Conservation (phyloP, 352 stramenopile species). For the Phytophthora crassamura region DNA sequence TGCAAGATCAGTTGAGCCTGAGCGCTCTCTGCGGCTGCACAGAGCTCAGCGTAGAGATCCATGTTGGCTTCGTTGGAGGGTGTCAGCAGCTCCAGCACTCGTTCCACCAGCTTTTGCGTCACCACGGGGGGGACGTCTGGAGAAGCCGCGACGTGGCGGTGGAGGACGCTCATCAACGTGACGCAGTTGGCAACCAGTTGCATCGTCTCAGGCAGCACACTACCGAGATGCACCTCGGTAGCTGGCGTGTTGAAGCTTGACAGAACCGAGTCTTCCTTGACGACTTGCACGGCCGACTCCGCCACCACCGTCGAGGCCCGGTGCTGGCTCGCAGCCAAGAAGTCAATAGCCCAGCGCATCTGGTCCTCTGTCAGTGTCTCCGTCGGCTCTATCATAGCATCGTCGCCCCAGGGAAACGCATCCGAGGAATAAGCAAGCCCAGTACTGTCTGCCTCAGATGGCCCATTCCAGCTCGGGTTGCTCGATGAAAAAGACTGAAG, state of each 20-base stretch:
- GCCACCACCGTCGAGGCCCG: constrained; percentile 43
- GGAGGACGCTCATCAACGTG: constrained; percentile 63
- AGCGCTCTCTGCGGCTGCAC: constrained; percentile 37
- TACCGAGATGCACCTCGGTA: constrained; percentile 10
- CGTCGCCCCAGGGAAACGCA: background rate
- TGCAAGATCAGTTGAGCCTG: constrained; percentile 39
- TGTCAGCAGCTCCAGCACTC: constrained; percentile 66
- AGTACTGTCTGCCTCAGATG: background rate
- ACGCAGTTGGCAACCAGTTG: constrained; percentile 63
- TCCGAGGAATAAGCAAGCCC: constrained; percentile 15
- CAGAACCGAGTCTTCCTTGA: constrained; percentile 24
- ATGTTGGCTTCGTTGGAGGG: constrained; percentile 62
- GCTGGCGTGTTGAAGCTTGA: constrained; percentile 3
- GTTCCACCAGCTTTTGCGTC: constrained; percentile 68
- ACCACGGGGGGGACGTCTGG: constrained; percentile 50
- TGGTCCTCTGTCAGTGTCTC: constrained; percentile 53
- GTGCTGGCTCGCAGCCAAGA: constrained; percentile 54
- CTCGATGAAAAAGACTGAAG: constrained; percentile 59
- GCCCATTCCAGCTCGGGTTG: background rate
- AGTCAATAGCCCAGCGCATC: constrained; percentile 73
- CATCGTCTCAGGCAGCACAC: constrained; percentile 47
- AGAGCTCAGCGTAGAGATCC: constrained; percentile 70
- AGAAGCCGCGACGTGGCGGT: constrained; percentile 24
- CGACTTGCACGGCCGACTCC: constrained; percentile 17
- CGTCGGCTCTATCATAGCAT: constrained; percentile 14